A percentile compares a stretch with the other conserved stretches of the same genome.
Conservation (phyloP, 345 rosid genomes). For the Garcia nutans region DNA sequence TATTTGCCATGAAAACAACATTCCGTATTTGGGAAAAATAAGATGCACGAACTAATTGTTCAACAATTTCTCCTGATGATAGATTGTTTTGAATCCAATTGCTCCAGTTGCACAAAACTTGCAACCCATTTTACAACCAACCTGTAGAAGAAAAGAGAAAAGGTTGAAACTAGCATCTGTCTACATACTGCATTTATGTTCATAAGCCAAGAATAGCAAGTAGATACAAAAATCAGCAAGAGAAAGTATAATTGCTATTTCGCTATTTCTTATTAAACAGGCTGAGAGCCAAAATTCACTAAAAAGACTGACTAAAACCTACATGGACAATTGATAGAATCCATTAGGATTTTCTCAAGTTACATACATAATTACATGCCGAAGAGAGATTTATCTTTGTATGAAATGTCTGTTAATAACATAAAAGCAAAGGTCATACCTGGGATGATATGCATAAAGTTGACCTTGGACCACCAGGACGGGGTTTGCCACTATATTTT, state of each 20-base stretch:
- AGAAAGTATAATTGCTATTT: neutral
- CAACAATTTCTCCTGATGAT: constrained; percentile 88
- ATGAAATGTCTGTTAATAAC: neutral
- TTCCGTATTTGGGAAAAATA: constrained; percentile 69
- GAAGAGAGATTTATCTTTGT: neutral
- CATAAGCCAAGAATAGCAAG: neutral
- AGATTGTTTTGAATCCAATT: constrained; percentile 91
- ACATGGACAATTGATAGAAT: neutral
- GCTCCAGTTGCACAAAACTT: constrained; percentile 97
- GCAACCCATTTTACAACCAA: constrained; percentile 99
- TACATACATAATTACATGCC: neutral
- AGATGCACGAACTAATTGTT: constrained; percentile 92
- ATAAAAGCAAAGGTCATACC: constrained; percentile 37
- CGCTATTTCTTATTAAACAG: neutral
- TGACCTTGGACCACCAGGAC: constrained; percentile 79
- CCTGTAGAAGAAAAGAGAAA: constrained; percentile 39
- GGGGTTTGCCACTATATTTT: constrained; percentile 77
- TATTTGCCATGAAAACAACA: constrained; percentile 83
- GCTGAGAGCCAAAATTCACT: neutral
- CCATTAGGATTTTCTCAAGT: neutral
- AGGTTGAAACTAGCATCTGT: neutral
- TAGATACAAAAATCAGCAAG: neutral
- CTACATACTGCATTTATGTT: neutral
- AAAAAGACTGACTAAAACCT: neutral
- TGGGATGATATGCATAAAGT: constrained; percentile 91